Base-by-base conservation (phyloP, 1,139 yeast species). In the Trichomonascaceae sp. region DNA sequence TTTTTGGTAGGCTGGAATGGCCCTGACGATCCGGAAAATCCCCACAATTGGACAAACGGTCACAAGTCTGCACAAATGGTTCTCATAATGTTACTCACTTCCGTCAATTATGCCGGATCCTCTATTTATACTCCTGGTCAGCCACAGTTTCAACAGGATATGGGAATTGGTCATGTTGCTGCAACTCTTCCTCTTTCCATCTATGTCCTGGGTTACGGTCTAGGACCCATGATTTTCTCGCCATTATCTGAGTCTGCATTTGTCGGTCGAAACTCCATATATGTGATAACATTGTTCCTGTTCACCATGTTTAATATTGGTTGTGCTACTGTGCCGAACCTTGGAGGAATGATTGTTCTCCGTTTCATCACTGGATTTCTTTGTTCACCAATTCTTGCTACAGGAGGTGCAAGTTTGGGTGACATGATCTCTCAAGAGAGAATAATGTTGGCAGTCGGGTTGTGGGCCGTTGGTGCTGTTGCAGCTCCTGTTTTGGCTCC, bases 381-480 rank as follows among this genome's bases (percentile, higher is more conserved):
- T 55, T 87, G 95, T 0, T 82, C 93, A 3, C 96, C 96, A 4
- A 90, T 95, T 0, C 75, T 90, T 66, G 84, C 95, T 3, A 82
- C 87, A 61, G 96, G 93, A 12, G 95, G 91, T 56, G 97, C 96
- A 56, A 82, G 95, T 2, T 79, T 89, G 57, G 78, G 85, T 56
- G 97, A 90, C 70, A 57, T 68, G 27, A 55, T 62, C 22, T 27
- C 58, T 43, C 64, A 61, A 1, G 55, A 53, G n/a, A 46, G 58
- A 9, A 39, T 60, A 19, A 55, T 58, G 1, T 39, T 64, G 39
- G 54, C 58, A 38, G 57, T 83, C 20, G 82, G 71, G 61, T 46
- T 74, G 63, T 81, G 75, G 84, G 81, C 78, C 66, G 76, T 62
- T 55, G 81, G 70, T 68, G 81, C 78, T 62, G 82, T 74, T 60